Percentiles rank a stretch among this genome's conserved stretches.
Evolutionary conservation across 2,329 filamentous ascomycete species (phyloP).

Genomic region (Chrysosporium queenslandicum): DNA sequence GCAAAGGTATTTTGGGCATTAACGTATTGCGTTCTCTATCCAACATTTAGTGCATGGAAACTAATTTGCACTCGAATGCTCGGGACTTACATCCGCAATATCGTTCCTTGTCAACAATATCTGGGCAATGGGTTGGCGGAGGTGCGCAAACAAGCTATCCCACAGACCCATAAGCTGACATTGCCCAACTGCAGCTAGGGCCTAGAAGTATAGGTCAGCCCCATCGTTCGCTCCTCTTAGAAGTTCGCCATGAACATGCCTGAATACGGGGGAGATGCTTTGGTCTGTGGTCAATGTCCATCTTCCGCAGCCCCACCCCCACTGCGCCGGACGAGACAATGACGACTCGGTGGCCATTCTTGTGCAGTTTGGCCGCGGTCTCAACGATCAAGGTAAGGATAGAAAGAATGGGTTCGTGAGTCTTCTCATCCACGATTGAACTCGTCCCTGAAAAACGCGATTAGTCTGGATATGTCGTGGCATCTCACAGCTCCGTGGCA

Average conservation of each 20-base stretch:
- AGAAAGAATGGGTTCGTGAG: conserved; percentile 83
- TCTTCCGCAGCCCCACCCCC: conserved; percentile 79
- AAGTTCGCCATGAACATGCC: conserved; percentile 34
- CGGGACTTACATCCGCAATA: conserved; percentile 68
- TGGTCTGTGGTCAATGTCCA: conserved; percentile 77
- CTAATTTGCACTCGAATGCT: not conserved
- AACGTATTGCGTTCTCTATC: conserved; percentile 74
- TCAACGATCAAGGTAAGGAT: conserved; percentile 89
- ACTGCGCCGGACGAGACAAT: conserved; percentile 97
- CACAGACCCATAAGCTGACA: conserved; percentile 90
- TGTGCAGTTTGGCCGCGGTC: conserved; percentile 74
- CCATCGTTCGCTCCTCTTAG: not conserved
- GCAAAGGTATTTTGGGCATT: conserved; percentile 94
- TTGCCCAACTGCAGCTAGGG: conserved; percentile 90
- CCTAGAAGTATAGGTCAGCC: conserved; percentile 40
- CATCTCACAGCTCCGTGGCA: not conserved
- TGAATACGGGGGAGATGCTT: conserved; percentile 86
- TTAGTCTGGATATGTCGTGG: conserved; percentile 5
- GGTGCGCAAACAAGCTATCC: conserved; percentile 82
- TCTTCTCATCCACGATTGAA: conserved; percentile 96
- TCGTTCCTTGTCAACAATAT: conserved; percentile 91
- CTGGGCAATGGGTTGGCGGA: conserved; percentile 85
- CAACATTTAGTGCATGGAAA: not conserved
- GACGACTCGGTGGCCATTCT: conserved; percentile 88
- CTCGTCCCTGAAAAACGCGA: conserved; percentile 61